A percentile compares a stretch with the other conserved stretches of the same genome.
Conservation (phyloP, 345 rosid species). For the Murraya koenigii region DNA sequence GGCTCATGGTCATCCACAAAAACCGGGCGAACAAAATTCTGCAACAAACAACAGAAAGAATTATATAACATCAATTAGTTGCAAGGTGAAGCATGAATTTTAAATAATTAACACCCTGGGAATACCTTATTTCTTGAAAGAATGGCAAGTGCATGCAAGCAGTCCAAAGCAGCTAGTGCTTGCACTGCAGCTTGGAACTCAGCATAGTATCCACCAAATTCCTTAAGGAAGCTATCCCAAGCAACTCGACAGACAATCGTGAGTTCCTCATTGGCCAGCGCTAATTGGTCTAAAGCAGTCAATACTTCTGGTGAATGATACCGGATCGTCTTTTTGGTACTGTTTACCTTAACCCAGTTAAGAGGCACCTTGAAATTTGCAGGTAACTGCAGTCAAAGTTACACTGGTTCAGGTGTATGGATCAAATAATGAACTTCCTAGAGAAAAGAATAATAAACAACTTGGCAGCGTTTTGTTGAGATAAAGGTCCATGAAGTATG, state of each 20-base stretch:
- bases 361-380: conserved; percentile 62
- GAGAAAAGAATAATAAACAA: not conserved
- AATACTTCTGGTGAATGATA: conserved; percentile 91
- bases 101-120: not conserved
- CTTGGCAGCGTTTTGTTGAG: no score
- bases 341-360: conserved; percentile 80
- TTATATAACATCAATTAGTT: conserved; percentile 11
- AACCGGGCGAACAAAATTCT: conserved; percentile 72
- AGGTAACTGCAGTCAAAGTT: conserved; percentile 58
- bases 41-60: conserved; percentile 25
- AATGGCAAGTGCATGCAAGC: conserved; percentile 79
- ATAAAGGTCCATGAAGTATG: not conserved
- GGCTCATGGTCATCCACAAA: conserved; percentile 67
- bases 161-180: conserved; percentile 89
- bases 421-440: not conserved
- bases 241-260: conserved; percentile 62
- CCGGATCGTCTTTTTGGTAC: conserved; percentile 83
- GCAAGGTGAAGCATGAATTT: conserved; percentile 13
- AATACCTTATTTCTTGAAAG: conserved; percentile 76
- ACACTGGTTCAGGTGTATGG: conserved; percentile 7
- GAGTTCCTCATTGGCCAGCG: conserved; percentile 78
- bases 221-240: conserved; percentile 75
- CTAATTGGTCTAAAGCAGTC: conserved; percentile 65
- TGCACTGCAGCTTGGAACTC: conserved; percentile 79
- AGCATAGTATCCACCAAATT: conserved; percentile 55